A percentile compares a stretch with the other conserved stretches of the same genome.
Conservation (phyloP, 108 stramenopile genomes). For the Ochromonas danica region DNA sequence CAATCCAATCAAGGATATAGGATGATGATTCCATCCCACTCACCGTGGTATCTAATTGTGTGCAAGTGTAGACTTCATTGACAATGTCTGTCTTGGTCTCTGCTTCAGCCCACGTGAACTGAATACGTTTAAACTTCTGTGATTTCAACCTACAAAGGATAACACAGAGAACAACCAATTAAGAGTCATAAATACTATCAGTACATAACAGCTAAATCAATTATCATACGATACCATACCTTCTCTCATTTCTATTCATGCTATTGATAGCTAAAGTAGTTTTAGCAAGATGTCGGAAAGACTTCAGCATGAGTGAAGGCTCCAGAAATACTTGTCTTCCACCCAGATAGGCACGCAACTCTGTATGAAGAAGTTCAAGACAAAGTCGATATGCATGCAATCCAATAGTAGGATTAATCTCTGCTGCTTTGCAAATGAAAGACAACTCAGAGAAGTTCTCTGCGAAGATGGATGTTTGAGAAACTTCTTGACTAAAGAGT, state of each 20-base stretch:
- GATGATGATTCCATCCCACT: not conserved
- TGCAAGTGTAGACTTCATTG: not conserved
- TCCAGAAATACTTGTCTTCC: not conserved
- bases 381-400: slow-evolving; percentile 12
- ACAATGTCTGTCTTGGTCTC: not conserved
- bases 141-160: not conserved
- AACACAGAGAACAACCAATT: not conserved
- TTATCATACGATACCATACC: no score
- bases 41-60: not conserved
- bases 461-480: not conserved
- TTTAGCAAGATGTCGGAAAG: no score
- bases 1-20: not conserved
- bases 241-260: no score
- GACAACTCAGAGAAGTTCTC: not conserved
- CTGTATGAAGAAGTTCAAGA: not conserved
- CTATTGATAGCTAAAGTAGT: no score
- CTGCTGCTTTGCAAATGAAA: not conserved
- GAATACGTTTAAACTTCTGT: not conserved
- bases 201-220: no score
- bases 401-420: not conserved
- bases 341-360: not conserved
- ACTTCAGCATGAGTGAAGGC: not conserved
- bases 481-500: not conserved
- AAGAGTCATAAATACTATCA: no score
- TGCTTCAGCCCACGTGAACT: not conserved